Evolutionary conservation across 495 filamentous ascomycete genomes (phyloP), one percentile per base, ranked within the genome.

Genomic region (Pseudevernia furfuracea): DNA sequence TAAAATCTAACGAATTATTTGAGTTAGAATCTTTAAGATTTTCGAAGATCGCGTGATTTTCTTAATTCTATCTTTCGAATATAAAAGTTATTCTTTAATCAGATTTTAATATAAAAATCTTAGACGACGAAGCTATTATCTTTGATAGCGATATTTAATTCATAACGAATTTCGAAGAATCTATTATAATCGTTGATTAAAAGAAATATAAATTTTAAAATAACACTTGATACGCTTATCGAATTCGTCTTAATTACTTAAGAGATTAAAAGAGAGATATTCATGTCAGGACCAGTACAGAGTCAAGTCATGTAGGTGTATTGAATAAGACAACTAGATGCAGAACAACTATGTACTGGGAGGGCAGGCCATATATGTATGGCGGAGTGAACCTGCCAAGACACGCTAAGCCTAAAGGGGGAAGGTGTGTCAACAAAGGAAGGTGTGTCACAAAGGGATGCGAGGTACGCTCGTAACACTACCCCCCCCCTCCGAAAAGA

Each of bases 11-110:
- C 23, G 21, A 37, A 59, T 7, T 9, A 41, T 41, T 37, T 59
- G 10, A 59, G 57, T 28, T 19, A 59, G 8, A 37, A 59, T 36
- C 57, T 59, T 59, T 37, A 59, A 59, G 57, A 59, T 59, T 21
- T 5, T 41, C 36, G 57, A 8, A 59, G 21, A 21, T 37, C 36
- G 36, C 36, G n/a, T 12, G 57, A n/a, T 25, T 59, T 59, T 17
- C 36, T 21, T 8, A 59, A 59, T 10, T 59, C 57, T 1, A 37
- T 59, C 57, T 59, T 59, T 23, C 57, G 23, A 41, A 59, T 21
- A 14, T 59, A 37, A 21, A 59, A 41, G 37, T 11, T 49, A 0
- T 25, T 23, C 23, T 49, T 49, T 28, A 23, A 49, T 28, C 46
- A 49, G 46, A 49, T 49, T 15, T 23, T 49, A 12, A 49, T 9